These are phyloP conservation scores for Heracleum sosnowskyi DNA, from an alignment of 129 eudicot species.

Conservation along the genomic window DNA sequence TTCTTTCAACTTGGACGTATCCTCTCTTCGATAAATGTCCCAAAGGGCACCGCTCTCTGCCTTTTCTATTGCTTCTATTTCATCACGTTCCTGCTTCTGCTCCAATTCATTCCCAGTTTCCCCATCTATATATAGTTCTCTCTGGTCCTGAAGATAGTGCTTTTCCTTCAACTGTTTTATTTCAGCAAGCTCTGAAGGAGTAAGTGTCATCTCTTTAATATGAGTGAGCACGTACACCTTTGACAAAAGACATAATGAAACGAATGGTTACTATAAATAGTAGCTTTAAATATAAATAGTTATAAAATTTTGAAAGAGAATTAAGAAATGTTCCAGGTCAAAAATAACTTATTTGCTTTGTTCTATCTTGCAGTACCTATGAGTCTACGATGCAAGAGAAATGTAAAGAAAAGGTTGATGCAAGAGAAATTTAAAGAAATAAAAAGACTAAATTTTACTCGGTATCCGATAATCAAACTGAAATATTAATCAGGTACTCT, in stretches of 20 bases:
- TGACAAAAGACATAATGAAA: neutral
- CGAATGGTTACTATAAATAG: neutral
- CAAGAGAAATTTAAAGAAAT: neutral
- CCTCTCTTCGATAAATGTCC: slow-evolving; percentile 47
- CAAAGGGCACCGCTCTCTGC: slow-evolving; percentile 41
- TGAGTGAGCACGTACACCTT: slow-evolving; percentile 69
- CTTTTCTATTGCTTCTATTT: neutral
- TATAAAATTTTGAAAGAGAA: neutral
- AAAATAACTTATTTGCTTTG: neutral
- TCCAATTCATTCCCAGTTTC: neutral
- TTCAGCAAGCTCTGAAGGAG: neutral
- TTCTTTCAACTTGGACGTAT: slow-evolving; percentile 28
- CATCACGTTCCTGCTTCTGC: neutral
- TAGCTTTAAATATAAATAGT: neutral
- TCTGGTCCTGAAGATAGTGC: slow-evolving; percentile 46
- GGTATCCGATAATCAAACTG: neutral
- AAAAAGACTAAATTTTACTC: neutral
- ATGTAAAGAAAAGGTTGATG: neutral
- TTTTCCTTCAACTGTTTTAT: slow-evolving; percentile 23
- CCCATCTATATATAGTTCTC: slow-evolving; percentile 22
- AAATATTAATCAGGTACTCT: neutral
- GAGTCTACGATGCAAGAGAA: neutral
- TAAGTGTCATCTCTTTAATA: slow-evolving; percentile 28
- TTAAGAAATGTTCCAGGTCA: neutral
- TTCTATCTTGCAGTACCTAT: neutral